Evolutionary conservation across 495 filamentous ascomycete genomes (phyloP).

Genomic region (Glutinoglossum americanum): DNA sequence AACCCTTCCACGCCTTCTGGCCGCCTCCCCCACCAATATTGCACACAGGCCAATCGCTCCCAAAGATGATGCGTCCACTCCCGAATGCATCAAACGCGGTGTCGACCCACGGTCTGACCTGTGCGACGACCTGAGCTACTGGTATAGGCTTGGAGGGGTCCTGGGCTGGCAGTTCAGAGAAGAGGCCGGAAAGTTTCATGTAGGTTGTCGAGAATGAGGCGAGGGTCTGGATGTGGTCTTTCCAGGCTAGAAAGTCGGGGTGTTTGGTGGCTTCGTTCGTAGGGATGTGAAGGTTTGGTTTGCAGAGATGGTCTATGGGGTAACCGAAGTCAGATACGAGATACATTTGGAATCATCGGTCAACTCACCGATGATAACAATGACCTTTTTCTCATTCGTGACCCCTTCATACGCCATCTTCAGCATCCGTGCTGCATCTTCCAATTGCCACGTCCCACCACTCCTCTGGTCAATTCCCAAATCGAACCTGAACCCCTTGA

Average conservation of each 20-base stretch:
- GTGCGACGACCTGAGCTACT: constrained; percentile 21
- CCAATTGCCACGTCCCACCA: constrained; percentile 47
- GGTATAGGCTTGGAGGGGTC: constrained; percentile 14
- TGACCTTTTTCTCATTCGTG: constrained; percentile 32
- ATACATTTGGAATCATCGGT: not conserved
- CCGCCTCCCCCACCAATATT: constrained; percentile 38
- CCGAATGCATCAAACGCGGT: constrained; percentile 47
- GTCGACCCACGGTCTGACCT: constrained; percentile 40
- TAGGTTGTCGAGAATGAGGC: constrained; percentile 37
- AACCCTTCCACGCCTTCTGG: constrained; percentile 27
- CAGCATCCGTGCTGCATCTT: constrained; percentile 53
- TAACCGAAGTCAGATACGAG: no score
- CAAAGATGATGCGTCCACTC: constrained; percentile 59
- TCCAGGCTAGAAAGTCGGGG: constrained; percentile 35
- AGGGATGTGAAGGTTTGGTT: constrained; percentile 42
- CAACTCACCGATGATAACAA: constrained; percentile 52
- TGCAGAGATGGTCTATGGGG: constrained; percentile 59
- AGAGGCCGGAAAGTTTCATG: constrained; percentile 76
- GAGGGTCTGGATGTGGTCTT: constrained; percentile 19
- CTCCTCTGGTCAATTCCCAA: constrained; percentile 55
- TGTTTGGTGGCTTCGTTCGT: constrained; percentile 10
- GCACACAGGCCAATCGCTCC: constrained; percentile 79
- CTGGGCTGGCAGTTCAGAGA: constrained; percentile 43
- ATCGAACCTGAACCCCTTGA: constrained; percentile 47
- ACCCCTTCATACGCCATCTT: constrained; percentile 35